These are phyloP conservation scores for Hymenoscyphus linearis DNA, from an alignment of 2,329 filamentous ascomycete genomes.

Conservation along the genomic window DNA sequence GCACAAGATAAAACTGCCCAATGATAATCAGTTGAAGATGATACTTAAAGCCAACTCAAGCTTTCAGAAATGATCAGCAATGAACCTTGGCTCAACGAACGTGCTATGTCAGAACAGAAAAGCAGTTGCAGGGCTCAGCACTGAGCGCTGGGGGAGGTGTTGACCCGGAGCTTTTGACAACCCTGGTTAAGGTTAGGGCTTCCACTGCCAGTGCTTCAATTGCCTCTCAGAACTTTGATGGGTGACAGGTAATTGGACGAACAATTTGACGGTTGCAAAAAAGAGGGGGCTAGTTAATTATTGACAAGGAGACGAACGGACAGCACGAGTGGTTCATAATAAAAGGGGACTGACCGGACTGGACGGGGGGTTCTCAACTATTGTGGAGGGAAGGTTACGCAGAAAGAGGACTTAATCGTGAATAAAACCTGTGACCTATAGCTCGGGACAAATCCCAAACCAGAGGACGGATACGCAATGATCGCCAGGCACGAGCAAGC, in stretches of 20 bases:
- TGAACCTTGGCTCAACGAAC: not conserved
- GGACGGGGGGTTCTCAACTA: not conserved
- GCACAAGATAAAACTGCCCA: conserved; percentile 1
- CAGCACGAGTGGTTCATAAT: not conserved
- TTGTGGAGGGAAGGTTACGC: not conserved
- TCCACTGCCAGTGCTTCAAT: conserved; percentile 15
- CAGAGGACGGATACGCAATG: conserved; percentile 10
- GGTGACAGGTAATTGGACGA: not conserved
- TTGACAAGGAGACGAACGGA: not conserved
- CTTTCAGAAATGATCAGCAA: not conserved
- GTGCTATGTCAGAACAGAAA: not conserved
- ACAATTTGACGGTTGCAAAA: not conserved
- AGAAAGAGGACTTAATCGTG: not conserved
- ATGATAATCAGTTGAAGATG: not conserved
- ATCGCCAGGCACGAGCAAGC: conserved; percentile 19
- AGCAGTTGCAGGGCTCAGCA: not conserved
- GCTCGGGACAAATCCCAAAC: conserved; percentile 8
- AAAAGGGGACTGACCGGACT: not conserved
- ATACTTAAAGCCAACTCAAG: not conserved
- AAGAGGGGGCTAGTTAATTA: not conserved
- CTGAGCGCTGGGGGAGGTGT: not conserved
- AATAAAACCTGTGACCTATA: not conserved
- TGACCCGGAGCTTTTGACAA: conserved; percentile 8
- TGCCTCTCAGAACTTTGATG: conserved; percentile 6
- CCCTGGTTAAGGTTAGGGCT: conserved; percentile 6